Conservation (phyloP, 2,329 filamentous ascomycete species). For the Bipolaris oryzae region DNA sequence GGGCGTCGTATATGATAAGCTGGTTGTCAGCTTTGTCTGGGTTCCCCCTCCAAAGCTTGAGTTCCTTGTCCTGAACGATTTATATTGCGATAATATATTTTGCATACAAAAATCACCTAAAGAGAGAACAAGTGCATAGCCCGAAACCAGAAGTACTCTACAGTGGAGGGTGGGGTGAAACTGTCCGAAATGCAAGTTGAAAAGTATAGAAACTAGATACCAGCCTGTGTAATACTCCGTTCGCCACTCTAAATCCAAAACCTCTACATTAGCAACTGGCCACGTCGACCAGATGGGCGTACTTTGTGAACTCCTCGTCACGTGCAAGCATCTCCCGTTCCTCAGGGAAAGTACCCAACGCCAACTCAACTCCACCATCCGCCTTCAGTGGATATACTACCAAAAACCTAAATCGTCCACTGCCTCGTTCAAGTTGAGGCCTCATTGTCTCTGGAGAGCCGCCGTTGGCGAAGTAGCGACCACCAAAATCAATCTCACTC, state of each 20-base stretch:
- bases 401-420: conserved; percentile 33
- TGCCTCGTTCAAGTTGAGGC: conserved; percentile 35
- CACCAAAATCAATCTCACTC: conserved; percentile 26
- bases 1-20: no score
- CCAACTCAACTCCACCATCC: conserved; percentile 31
- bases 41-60: no score
- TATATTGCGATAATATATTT: neutral
- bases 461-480: conserved; percentile 26
- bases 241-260: neutral
- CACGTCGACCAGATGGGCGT: conserved; percentile 29
- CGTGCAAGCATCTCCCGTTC: conserved; percentile 54
- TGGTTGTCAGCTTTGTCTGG: neutral
- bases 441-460: conserved; percentile 33
- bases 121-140: neutral
- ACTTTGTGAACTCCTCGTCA: conserved; percentile 53
- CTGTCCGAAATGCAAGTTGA: neutral
- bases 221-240: neutral
- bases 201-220: neutral
- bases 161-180: neutral
- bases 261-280: neutral
- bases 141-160: neutral
- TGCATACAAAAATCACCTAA: neutral
- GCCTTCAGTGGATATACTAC: conserved; percentile 33
- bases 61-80: neutral
- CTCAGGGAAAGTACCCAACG: conserved; percentile 36